phyloP scores from a whole-genome alignment of 2,329 filamentous ascomycete genomes.

The Penicillium psychrosexuale region DNA sequence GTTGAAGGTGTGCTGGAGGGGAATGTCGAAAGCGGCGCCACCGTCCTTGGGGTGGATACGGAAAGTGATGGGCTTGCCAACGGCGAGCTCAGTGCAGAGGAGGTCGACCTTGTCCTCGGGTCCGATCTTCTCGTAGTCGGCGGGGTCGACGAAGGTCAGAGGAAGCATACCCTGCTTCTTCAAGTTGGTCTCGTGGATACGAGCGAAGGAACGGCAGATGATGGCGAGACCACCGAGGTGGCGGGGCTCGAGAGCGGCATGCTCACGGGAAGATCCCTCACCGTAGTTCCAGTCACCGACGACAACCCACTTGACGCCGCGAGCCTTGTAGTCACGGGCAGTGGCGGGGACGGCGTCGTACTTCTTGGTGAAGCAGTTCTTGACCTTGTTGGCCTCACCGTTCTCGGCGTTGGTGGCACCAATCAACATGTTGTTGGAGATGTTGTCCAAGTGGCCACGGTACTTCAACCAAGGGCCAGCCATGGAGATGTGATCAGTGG shows the following conservation, averaged over 20 bases:
- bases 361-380: constrained; percentile 81
- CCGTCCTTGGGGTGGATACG: constrained; percentile 89
- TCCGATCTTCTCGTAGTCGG: constrained; percentile 96
- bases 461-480: constrained; percentile 98
- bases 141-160: constrained; percentile 88
- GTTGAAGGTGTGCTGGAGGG: constrained; percentile 96
- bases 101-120: constrained; percentile 91
- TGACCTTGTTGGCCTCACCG: constrained; percentile 94
- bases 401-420: constrained; percentile 94
- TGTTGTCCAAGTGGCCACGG: constrained; percentile 98
- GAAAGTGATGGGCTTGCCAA: constrained; percentile 90
- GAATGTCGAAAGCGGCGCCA: constrained; percentile 67
- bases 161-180: constrained; percentile 99
- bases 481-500: constrained; percentile 93
- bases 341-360: constrained; percentile 87
- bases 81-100: constrained; percentile 79
- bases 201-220: constrained; percentile 91
- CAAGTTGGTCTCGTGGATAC: constrained; percentile 99
- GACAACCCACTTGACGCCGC: constrained; percentile 95
- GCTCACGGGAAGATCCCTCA: constrained; percentile 95
- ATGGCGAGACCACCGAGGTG: constrained; percentile 96
- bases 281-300: constrained; percentile 99
- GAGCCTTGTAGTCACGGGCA: constrained; percentile 97
- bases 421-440: constrained; percentile 94
- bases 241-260: constrained; percentile 94